Percentiles rank a stretch among this genome's conserved stretches.
phyloP scores from a whole-genome alignment of 495 filamentous ascomycete genomes.

The Chaetomium cochliodes region DNA sequence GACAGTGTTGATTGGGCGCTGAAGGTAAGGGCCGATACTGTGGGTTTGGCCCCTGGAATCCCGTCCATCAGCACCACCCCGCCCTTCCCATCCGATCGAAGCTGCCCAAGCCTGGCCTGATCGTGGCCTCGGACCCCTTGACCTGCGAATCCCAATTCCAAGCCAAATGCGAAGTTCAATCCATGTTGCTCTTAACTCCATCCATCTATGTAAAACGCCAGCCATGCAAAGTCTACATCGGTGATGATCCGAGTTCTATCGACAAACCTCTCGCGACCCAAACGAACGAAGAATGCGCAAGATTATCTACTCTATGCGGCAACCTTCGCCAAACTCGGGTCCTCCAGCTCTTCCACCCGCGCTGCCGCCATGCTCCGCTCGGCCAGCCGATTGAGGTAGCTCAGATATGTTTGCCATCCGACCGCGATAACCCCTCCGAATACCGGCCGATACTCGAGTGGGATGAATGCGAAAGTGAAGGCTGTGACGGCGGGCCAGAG shows the following conservation, averaged over 20 bases:
- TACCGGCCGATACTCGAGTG: slow-evolving; percentile 71
- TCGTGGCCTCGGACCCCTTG: neutral
- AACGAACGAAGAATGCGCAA: neutral
- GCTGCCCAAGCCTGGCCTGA: too few relatives aligned
- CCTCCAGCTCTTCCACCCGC: slow-evolving; percentile 1
- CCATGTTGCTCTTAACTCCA: too few relatives aligned
- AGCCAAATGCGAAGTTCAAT: neutral
- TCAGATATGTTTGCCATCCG: slow-evolving; percentile 90
- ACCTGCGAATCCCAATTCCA: neutral
- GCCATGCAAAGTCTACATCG: slow-evolving; percentile 1
- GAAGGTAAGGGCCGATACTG: neutral
- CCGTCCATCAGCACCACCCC: neutral
- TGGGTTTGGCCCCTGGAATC: neutral
- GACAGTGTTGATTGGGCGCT: neutral
- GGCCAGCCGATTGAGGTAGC: slow-evolving; percentile 73
- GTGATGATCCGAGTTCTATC: neutral
- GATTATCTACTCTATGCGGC: slow-evolving; percentile 19
- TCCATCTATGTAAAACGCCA: neutral
- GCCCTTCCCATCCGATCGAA: neutral
- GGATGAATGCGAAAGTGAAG: slow-evolving; percentile 81
- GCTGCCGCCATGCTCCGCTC: slow-evolving; percentile 39
- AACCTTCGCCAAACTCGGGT: neutral
- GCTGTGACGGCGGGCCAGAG: slow-evolving; percentile 89
- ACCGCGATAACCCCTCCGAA: slow-evolving; percentile 77
- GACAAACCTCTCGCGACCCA: neutral